phyloP scores from a whole-genome alignment of 140 eudicot species.

The Senecio squalidus region DNA sequence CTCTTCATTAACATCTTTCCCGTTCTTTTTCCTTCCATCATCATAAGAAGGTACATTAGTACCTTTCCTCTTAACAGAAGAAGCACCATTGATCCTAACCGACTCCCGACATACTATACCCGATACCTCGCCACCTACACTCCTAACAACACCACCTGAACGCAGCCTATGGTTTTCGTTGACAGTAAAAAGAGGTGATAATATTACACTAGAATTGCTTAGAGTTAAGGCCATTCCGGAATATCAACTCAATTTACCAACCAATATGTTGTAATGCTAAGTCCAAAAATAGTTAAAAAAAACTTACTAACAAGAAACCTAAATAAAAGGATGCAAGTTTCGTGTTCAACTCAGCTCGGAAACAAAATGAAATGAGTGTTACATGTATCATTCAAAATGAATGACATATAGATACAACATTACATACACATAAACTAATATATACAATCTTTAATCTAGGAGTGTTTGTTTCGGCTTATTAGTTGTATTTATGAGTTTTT shows the following conservation, averaged over 20 bases:
- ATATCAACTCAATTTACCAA: neutral
- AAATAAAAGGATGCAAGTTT: slow-evolving; percentile 3
- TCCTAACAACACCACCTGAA: slow-evolving; percentile 4
- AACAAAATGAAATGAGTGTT: slow-evolving; percentile 20
- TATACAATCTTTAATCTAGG: neutral
- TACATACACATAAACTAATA: neutral
- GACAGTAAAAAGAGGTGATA: slow-evolving; percentile 12
- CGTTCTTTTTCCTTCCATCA: no score
- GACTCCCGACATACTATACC: slow-evolving; percentile 9
- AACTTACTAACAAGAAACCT: slow-evolving; percentile 14
- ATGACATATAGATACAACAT: slow-evolving; percentile 18
- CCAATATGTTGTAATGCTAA: neutral
- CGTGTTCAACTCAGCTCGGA: slow-evolving; percentile 17
- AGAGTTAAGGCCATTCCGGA: no score
- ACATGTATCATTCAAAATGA: slow-evolving; percentile 22
- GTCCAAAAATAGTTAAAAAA: no score
- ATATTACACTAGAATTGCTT: slow-evolving; percentile 6
- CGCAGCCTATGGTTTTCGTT: slow-evolving; percentile 1
- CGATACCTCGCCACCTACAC: neutral
- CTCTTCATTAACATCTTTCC: neutral
- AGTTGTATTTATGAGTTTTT: no score
- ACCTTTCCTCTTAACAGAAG: slow-evolving; percentile 9
- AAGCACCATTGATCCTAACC: slow-evolving; percentile 2
- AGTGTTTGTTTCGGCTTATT: no score
- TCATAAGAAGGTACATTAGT: no score